phyloP scores from a whole-genome alignment of 2,329 filamentous ascomycete species.

The Calycina herbarum region DNA sequence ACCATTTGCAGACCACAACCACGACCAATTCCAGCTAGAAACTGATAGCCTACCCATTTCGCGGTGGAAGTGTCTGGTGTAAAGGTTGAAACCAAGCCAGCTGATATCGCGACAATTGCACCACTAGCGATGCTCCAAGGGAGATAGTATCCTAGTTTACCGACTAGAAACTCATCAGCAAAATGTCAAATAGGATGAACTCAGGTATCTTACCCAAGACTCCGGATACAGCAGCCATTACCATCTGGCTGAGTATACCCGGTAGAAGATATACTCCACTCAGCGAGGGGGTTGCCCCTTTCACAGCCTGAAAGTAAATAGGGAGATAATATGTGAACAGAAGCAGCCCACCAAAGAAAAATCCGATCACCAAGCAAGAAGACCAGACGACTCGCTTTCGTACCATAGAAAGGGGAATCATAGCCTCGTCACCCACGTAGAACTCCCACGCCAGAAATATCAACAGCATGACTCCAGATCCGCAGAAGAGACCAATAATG shows the following conservation, averaged over 20 bases:
- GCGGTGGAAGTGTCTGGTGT: slow-evolving; percentile 17
- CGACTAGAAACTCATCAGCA: slow-evolving; percentile 41
- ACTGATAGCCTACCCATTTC: slow-evolving; percentile 26
- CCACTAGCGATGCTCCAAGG: slow-evolving; percentile 34
- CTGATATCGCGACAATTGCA: slow-evolving; percentile 32
- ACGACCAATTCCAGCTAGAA: slow-evolving; percentile 21
- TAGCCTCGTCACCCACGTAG: slow-evolving; percentile 28
- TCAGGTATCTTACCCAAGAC: slow-evolving; percentile 11
- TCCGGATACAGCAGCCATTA: slow-evolving; percentile 21
- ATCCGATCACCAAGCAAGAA: slow-evolving; percentile 14
- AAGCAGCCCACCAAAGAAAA: slow-evolving; percentile 16
- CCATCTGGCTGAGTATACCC: slow-evolving; percentile 18
- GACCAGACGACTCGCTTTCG: slow-evolving; percentile 25
- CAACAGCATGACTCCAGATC: slow-evolving; percentile 24
- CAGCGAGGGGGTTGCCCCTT: slow-evolving; percentile 21
- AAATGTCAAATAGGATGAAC: background rate
- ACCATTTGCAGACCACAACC: slow-evolving; percentile 23
- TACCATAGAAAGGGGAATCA: slow-evolving; percentile 32
- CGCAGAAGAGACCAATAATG: slow-evolving; percentile 34
- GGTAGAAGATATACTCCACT: slow-evolving; percentile 35
- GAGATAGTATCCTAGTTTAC: slow-evolving; percentile 36
- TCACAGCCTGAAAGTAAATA: slow-evolving; percentile 38
- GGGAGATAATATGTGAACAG: slow-evolving; percentile 22
- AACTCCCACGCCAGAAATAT: slow-evolving; percentile 32
- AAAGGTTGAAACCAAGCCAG: slow-evolving; percentile 38